Evolutionary conservation across 306 rosid species (phyloP), one percentile per base, ranked within the genome.

Genomic region (Lotus japonicus): DNA sequence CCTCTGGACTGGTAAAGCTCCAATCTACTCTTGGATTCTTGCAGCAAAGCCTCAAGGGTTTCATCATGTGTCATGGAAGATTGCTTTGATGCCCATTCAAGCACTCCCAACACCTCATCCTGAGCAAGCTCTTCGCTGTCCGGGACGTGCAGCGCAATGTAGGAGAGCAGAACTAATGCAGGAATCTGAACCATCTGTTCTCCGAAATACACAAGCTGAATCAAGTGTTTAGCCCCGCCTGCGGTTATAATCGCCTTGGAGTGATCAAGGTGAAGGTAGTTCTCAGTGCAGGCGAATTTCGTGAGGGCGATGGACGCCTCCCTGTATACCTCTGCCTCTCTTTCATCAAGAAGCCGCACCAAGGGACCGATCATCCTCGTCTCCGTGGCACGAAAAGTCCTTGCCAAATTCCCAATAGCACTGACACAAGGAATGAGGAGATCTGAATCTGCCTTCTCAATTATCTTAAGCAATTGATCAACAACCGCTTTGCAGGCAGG

Each of bases 1-100:
- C 86, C 92, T 86, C 96, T 90, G 48, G 95, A 86, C 81, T 89
- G 98, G 45, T 90, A 94, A 53, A 90, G 92, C 82, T 94, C 98
- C 80, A 94, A 75, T 85, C 81, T 82, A 57, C 85, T 79, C 85
- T 76, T 88, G 39, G 97, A 84, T 26, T 94, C 97, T 6, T 75
- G 87, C 70, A 94, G 67, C 84, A 94, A 79, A 15, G 57, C 11
- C 28, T 84, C 90, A 0, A 85, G 55, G 3, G 64, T 8, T 58
- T 86, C 88, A 43, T 86, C 85, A 23, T 86, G 92, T 1, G 83
- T 68, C 80, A 84, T 61, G 68, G 42, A 71, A 17, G 97, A 74
- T 64, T 94, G 99, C 80, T 94, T 94, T 46, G 90, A 84, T 3
- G 97, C 95, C 96, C 97, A 88, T 71, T 88, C 96, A 9, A 94